Evolutionary conservation across 2,329 filamentous ascomycete genomes (phyloP), one percentile per base, ranked within the genome.

Genomic region (Aspergillus awamori): DNA sequence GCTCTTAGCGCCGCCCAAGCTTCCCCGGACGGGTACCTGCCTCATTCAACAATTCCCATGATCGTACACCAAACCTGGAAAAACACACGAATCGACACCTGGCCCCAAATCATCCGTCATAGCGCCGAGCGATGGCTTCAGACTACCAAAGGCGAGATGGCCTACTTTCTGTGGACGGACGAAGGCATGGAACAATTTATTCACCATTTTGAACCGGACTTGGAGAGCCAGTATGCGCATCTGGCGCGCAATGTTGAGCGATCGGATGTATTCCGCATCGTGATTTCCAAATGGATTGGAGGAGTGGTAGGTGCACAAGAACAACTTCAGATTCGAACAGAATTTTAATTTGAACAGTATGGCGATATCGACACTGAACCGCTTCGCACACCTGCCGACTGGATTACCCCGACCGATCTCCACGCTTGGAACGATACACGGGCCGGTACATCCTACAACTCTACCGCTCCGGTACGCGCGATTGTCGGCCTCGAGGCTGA

Each of bases 161-260:
- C 73, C 1, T 76, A 75, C 48, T 67, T 76, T 51, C 62, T 76
- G n/a, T 76, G 73, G 73, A 68, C 72, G 13, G 73, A 75, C 30
- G 68, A 68, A 2, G 73, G 73, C 2, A 69, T 73, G 24, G 53
- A 63, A 3, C 63, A 67, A 38, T 68, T 76, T 28, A 59, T 76
- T n/a, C 53, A 63, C 5, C 54, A 65, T 38, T 72, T 68, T 39
- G 69, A 72, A 41, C 70, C 72, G 3, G 64, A 62, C 0, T 65
- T 74, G 7, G 61, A 66, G 3, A 58, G 57, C 1, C 59, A 63
- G 1, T 74, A 72, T 41, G 54, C 60, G 2, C 55, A 60, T 2
- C 58, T 75, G 20, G 63, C 71, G 1, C 61, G 65, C 11, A 68
- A 67, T 30, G 72, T 74, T 11, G 73, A 74, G 56, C 66, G 68